Percentiles rank a stretch among this genome's conserved stretches.
phyloP scores from a whole-genome alignment of 2,329 filamentous ascomycete genomes.

The Mollisia scopiformis region DNA sequence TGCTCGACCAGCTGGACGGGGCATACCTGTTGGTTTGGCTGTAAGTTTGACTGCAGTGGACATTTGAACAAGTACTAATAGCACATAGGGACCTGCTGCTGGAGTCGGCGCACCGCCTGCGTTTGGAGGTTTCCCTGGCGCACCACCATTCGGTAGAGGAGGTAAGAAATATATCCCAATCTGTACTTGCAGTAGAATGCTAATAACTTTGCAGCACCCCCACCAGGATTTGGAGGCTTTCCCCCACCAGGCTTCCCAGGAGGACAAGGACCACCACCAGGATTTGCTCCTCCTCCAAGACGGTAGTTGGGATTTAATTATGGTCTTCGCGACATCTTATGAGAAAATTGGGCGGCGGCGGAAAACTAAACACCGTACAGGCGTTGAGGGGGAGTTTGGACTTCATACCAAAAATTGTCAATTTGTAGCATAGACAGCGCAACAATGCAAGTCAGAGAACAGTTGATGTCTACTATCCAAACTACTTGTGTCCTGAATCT shows the following conservation, averaged over 20 bases:
- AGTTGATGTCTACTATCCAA: constrained; percentile 12
- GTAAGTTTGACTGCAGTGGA: constrained; percentile 47
- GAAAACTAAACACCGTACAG: constrained; percentile 33
- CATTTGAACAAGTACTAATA: constrained; percentile 25
- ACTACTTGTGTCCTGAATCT: not conserved
- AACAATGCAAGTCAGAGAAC: constrained; percentile 23
- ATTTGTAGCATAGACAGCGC: constrained; percentile 37
- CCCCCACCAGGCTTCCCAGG: constrained; percentile 46
- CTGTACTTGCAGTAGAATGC: not conserved
- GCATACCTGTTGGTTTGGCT: constrained; percentile 79
- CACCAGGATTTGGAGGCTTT: constrained; percentile 54
- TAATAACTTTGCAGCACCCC: constrained; percentile 24
- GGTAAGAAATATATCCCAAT: constrained; percentile 46
- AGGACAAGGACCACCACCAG: constrained; percentile 60
- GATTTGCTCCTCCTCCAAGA: constrained; percentile 42
- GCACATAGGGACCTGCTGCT: constrained; percentile 72
- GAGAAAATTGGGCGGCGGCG: constrained; percentile 22
- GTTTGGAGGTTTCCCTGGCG: constrained; percentile 48
- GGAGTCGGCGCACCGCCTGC: constrained; percentile 78
- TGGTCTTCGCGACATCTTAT: constrained; percentile 7
- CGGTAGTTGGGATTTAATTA: constrained; percentile 28
- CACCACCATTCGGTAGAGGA: constrained; percentile 54
- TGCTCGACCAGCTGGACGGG: constrained; percentile 86
- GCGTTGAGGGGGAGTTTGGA: constrained; percentile 38
- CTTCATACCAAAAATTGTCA: constrained; percentile 34